A percentile compares a stretch with the other conserved stretches of the same genome.
These are phyloP conservation scores for Ustilago loliicola DNA, from an alignment of 1,284 basidiomycete genomes.

Conservation along the genomic window DNA sequence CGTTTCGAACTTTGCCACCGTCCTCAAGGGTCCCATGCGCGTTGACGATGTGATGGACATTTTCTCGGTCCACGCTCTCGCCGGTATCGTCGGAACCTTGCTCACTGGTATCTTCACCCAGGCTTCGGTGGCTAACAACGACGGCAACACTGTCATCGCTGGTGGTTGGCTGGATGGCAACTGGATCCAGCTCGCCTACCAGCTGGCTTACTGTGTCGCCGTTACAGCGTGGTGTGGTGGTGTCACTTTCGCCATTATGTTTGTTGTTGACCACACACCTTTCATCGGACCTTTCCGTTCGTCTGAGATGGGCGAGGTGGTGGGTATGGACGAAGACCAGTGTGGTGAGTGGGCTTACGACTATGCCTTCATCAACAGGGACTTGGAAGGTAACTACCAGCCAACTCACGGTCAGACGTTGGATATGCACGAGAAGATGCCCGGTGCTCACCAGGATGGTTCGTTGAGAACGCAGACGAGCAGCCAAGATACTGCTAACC, in stretches of 20 bases:
- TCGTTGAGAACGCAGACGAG: slow-evolving; percentile 24
- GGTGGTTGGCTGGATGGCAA: slow-evolving; percentile 81
- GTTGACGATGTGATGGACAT: slow-evolving; percentile 82
- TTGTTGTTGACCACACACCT: slow-evolving; percentile 81
- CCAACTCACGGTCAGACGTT: slow-evolving; percentile 52
- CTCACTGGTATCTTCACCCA: slow-evolving; percentile 79
- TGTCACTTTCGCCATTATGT: slow-evolving; percentile 75
- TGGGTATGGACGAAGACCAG: slow-evolving; percentile 83
- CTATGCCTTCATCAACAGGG: slow-evolving; percentile 63
- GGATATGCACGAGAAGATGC: slow-evolving; percentile 56
- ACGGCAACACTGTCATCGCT: slow-evolving; percentile 73
- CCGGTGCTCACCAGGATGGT: slow-evolving; percentile 22
- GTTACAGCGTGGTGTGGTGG: slow-evolving; percentile 76
- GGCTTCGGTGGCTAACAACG: slow-evolving; percentile 82
- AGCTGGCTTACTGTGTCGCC: slow-evolving; percentile 81
- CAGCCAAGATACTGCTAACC: slow-evolving; percentile 17
- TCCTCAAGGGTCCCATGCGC: slow-evolving; percentile 75
- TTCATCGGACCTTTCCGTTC: slow-evolving; percentile 79
- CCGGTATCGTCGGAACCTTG: slow-evolving; percentile 65
- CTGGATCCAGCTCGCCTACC: slow-evolving; percentile 84
- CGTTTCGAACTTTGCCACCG: slow-evolving; percentile 87
- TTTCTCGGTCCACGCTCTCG: slow-evolving; percentile 65
- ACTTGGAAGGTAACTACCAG: slow-evolving; percentile 63
- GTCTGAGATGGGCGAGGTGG: slow-evolving; percentile 81
- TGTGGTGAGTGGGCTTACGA: slow-evolving; percentile 75